phyloP scores from a whole-genome alignment of 2,329 filamentous ascomycete species.

The Tolypocladium capitatum region DNA sequence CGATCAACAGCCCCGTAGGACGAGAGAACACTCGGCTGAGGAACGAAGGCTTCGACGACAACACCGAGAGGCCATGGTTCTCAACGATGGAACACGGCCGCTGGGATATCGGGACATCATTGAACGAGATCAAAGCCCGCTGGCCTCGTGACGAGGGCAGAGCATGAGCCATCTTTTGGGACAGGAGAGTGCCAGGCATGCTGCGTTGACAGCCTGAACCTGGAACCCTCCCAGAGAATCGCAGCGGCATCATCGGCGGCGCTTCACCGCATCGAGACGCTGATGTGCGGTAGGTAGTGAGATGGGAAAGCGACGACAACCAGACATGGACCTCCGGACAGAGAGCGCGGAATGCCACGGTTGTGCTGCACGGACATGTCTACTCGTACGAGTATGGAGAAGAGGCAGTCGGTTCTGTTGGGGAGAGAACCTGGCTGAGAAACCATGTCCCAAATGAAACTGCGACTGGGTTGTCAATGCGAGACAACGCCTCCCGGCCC shows the following conservation, averaged over 20 bases:
- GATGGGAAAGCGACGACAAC: neutral
- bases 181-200: neutral
- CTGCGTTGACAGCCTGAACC: too few species aligned
- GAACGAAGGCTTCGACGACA: slow-evolving; percentile 63
- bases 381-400: too few species aligned
- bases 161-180: neutral
- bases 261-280: neutral
- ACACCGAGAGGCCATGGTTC: slow-evolving; percentile 77
- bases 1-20: slow-evolving; percentile 17
- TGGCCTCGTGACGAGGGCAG: slow-evolving; percentile 11
- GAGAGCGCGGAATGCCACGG: neutral
- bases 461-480: neutral
- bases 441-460: neutral
- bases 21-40: slow-evolving; percentile 42
- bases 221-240: neutral
- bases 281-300: neutral
- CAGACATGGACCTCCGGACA: neutral
- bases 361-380: neutral
- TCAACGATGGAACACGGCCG: slow-evolving; percentile 72
- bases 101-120: slow-evolving; percentile 68
- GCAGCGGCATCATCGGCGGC: neutral
- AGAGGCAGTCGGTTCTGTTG: too few species aligned
- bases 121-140: slow-evolving; percentile 41
- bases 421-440: neutral
- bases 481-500: neutral